Conservation (phyloP, 1,284 basidiomycete species). For the Wolfiporia cocos region DNA sequence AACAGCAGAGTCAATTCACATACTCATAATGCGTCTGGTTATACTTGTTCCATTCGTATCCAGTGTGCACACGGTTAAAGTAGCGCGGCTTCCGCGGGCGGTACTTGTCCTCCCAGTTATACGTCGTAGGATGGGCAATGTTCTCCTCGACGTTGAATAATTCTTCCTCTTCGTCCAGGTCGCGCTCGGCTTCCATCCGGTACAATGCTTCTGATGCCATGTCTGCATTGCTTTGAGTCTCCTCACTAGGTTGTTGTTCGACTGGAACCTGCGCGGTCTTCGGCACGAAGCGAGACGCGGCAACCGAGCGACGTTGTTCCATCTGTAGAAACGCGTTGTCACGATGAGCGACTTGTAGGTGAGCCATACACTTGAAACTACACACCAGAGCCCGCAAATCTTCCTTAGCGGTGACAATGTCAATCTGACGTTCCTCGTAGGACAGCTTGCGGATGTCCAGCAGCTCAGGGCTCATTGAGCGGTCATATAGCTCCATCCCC, state of each 20-base stretch:
- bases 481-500: conserved; percentile 70
- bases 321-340: conserved; percentile 48
- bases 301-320: conserved; percentile 69
- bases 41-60: conserved; percentile 99
- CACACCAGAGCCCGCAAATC: conserved; percentile 64
- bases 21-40: conserved; percentile 99
- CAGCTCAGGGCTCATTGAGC: conserved; percentile 76
- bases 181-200: conserved; percentile 83
- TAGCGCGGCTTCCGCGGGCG: conserved; percentile 97
- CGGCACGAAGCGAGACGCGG: conserved; percentile 80
- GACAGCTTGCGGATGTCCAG: conserved; percentile 67
- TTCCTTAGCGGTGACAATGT: conserved; percentile 67
- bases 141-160: conserved; percentile 89
- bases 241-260: conserved; percentile 38
- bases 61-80: conserved; percentile 99
- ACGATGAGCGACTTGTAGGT: background rate
- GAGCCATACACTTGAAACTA: conserved; percentile 13
- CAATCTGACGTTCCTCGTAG: conserved; percentile 74
- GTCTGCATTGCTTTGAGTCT: conserved; percentile 65
- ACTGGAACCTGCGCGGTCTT: conserved; percentile 52
- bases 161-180: conserved; percentile 94
- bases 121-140: conserved; percentile 74
- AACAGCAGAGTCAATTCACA: conserved; percentile 25
- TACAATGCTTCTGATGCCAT: conserved; percentile 82
- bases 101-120: conserved; percentile 99